Evolutionary conservation across 306 rosid genomes (phyloP).

Genomic region (Rubus idaeus): DNA sequence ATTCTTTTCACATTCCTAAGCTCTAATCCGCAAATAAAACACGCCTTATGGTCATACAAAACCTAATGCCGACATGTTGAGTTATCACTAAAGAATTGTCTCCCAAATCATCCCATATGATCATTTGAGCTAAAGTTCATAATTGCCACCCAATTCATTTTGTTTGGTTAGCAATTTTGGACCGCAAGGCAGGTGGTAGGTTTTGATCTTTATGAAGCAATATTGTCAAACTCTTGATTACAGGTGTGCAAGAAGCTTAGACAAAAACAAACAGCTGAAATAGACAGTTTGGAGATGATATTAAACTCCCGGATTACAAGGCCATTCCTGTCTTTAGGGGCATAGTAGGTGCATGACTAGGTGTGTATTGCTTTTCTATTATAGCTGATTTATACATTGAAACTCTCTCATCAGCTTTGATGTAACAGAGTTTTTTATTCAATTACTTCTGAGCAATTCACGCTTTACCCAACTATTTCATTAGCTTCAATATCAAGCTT

Average conservation of each 20-base stretch:
- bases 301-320: background rate
- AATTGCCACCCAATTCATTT: background rate
- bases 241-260: background rate
- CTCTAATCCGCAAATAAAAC: background rate
- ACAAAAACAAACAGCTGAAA: background rate
- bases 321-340: background rate
- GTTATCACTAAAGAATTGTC: background rate
- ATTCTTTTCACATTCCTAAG: background rate
- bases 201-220: background rate
- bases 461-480: background rate
- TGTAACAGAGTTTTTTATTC: background rate
- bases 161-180: background rate
- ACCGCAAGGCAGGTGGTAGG: background rate
- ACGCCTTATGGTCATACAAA: background rate
- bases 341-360: background rate
- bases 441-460: background rate
- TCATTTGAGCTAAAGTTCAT: background rate
- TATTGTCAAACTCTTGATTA: background rate
- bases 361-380: background rate
- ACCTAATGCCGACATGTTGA: background rate
- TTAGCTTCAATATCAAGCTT: slow-evolving; percentile 7
- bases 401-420: too few relatives aligned
- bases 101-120: background rate
- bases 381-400: background rate
- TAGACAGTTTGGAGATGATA: background rate